These are phyloP conservation scores for Calophaca sinica DNA, from an alignment of 306 rosid species.

Conservation along the genomic window DNA sequence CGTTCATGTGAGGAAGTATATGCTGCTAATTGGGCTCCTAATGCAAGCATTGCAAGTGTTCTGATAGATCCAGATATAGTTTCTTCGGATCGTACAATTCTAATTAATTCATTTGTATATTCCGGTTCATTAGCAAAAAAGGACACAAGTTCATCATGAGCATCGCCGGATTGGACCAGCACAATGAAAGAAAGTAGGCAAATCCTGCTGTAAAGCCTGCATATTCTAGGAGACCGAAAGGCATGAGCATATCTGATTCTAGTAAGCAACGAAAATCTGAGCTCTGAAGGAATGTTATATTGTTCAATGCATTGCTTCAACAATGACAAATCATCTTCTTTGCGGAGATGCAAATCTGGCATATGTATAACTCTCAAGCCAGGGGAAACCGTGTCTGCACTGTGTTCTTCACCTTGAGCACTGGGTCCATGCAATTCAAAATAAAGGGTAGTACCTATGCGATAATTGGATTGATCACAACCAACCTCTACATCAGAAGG, in stretches of 20 bases:
- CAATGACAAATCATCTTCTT: slow-evolving; percentile 85
- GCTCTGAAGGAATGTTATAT: slow-evolving; percentile 74
- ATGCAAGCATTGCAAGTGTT: slow-evolving; percentile 97
- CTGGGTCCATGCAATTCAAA: slow-evolving; percentile 84
- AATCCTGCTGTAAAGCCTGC: slow-evolving; percentile 89
- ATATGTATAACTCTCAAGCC: slow-evolving; percentile 74
- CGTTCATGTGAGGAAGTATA: slow-evolving; percentile 97
- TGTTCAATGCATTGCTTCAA: slow-evolving; percentile 84
- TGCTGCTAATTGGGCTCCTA: slow-evolving; percentile 98
- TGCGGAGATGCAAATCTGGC: slow-evolving; percentile 82
- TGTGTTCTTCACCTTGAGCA: slow-evolving; percentile 61
- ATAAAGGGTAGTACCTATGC: slow-evolving; percentile 90
- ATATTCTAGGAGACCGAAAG: slow-evolving; percentile 84
- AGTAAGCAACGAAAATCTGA: slow-evolving; percentile 86
- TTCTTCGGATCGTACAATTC: slow-evolving; percentile 89
- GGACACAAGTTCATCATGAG: slow-evolving; percentile 91
- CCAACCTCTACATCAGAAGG: slow-evolving; percentile 85
- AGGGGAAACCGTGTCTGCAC: slow-evolving; percentile 53
- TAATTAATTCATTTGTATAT: slow-evolving; percentile 92
- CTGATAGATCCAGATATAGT: slow-evolving; percentile 86
- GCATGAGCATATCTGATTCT: slow-evolving; percentile 98
- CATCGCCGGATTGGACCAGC: slow-evolving; percentile 94
- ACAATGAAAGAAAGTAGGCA: slow-evolving; percentile 96
- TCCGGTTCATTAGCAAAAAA: slow-evolving; percentile 99
- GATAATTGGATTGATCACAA: slow-evolving; percentile 70